A percentile compares a stretch with the other conserved stretches of the same genome.
These are phyloP conservation scores for Stephania cephalantha DNA, from an alignment of 164 flowering plant species.

Conservation along the genomic window DNA sequence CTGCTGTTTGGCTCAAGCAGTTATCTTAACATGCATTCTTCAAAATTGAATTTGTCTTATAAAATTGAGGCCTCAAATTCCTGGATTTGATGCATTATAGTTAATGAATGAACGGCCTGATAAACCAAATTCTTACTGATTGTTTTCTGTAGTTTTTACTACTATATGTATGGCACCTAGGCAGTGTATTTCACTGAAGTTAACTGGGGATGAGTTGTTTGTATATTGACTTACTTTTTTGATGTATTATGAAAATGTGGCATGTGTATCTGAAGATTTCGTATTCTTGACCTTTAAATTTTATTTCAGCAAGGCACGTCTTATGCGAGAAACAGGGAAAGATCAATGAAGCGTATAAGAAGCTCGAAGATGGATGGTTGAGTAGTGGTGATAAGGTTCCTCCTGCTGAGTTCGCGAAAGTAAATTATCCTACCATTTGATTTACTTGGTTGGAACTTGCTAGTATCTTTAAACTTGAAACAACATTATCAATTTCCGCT, in stretches of 20 bases:
- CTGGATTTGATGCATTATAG: background rate
- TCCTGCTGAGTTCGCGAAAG: conserved; percentile 99
- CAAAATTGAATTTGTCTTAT: background rate
- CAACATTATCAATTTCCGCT: background rate
- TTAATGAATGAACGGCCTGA: background rate
- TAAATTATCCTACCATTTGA: conserved; percentile 13
- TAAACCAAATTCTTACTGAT: background rate
- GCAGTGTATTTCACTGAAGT: background rate
- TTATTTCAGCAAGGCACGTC: conserved; percentile 72
- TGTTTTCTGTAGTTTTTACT: background rate
- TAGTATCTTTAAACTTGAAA: background rate
- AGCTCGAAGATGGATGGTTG: conserved; percentile 93
- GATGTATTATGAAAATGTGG: background rate
- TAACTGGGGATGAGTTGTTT: background rate
- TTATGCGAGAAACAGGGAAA: conserved; percentile 98
- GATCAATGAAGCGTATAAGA: conserved; percentile 97
- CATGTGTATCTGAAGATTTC: too few species aligned
- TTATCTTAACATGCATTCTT: background rate
- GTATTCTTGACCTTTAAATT: background rate
- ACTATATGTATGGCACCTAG: background rate
- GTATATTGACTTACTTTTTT: background rate
- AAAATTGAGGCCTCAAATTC: background rate
- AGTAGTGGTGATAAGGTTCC: conserved; percentile 95
- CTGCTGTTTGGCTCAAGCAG: background rate
- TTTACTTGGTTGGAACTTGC: background rate